Conservation (phyloP, 2,329 filamentous ascomycete genomes). For the Trichophyton mentagrophytes region DNA sequence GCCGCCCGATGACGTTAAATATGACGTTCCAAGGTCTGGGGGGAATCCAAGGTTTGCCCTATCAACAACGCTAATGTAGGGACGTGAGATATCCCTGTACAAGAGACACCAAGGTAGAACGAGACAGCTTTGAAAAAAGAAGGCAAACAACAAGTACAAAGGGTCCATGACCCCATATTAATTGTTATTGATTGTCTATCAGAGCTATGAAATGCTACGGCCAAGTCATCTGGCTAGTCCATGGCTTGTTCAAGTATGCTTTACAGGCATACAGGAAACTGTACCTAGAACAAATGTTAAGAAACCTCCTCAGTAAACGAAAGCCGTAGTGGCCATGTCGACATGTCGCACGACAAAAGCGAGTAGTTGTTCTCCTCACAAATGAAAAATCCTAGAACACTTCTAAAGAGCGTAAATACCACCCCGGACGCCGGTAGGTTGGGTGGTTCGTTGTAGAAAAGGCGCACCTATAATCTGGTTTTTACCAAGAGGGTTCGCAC, state of each 20-base stretch:
- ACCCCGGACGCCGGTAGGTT: neutral
- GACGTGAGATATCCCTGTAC: neutral
- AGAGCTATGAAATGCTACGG: conserved; percentile 2
- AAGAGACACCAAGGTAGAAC: neutral
- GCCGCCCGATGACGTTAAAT: neutral
- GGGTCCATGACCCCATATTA: neutral
- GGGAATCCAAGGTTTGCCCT: neutral
- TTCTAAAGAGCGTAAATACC: neutral
- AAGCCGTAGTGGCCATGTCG: neutral
- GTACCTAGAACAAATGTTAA: neutral
- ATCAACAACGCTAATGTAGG: neutral
- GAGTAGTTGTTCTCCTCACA: neutral
- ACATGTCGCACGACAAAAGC: neutral
- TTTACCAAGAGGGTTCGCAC: neutral
- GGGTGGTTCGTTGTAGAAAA: neutral
- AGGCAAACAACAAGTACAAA: neutral
- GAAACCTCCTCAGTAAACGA: neutral
- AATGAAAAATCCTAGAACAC: conserved; percentile 1
- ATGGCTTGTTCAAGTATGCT: neutral
- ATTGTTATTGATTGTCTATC: neutral
- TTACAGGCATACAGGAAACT: neutral
- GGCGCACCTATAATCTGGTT: neutral
- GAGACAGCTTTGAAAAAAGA: neutral
- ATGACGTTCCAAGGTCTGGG: neutral
- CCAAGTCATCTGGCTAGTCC: neutral